A percentile compares a stretch with the other conserved stretches of the same genome.
These are phyloP conservation scores for Chlorella sp. DNA, from an alignment of 139 green algal genomes.

Conservation along the genomic window DNA sequence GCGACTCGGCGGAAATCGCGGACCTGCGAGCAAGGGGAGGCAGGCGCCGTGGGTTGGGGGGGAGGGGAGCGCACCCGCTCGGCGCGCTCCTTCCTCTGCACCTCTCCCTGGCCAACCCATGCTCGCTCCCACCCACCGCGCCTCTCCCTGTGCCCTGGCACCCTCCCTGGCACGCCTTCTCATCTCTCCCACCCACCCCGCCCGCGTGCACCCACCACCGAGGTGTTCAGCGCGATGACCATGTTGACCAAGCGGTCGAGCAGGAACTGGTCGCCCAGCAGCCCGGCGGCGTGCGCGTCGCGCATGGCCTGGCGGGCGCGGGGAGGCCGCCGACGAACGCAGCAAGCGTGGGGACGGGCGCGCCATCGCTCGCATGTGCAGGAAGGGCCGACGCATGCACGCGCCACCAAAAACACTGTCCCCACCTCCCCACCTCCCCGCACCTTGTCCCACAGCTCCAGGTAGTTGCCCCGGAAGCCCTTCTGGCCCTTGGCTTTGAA, in stretches of 20 bases:
- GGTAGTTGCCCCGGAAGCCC: conserved; percentile 50
- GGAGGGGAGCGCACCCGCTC: background rate
- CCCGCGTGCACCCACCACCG: too few species aligned
- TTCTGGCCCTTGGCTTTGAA: conserved; percentile 44
- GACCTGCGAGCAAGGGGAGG: conserved; percentile 52
- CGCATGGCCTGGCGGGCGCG: conserved; percentile 40
- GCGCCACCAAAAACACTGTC: background rate
- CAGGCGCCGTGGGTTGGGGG: background rate
- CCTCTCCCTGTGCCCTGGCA: too few species aligned
- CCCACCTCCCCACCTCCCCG: conserved; percentile 29
- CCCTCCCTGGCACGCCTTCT: too few species aligned
- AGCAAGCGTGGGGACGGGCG: too few species aligned
- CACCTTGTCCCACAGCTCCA: conserved; percentile 60
- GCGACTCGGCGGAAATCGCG: conserved; percentile 61
- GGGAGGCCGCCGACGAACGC: too few species aligned
- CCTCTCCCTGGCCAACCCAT: too few species aligned
- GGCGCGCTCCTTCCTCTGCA: too few species aligned
- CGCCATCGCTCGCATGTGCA: too few species aligned
- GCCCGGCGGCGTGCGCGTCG: background rate
- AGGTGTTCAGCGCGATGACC: conserved; percentile 67
- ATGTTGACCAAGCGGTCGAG: conserved; percentile 60
- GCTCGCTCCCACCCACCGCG: too few species aligned
- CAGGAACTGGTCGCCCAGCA: conserved; percentile 61
- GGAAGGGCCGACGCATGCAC: background rate
- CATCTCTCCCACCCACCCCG: too few species aligned